These are phyloP conservation scores for Punica granatum DNA, from an alignment of 345 rosid species.

Conservation along the genomic window DNA sequence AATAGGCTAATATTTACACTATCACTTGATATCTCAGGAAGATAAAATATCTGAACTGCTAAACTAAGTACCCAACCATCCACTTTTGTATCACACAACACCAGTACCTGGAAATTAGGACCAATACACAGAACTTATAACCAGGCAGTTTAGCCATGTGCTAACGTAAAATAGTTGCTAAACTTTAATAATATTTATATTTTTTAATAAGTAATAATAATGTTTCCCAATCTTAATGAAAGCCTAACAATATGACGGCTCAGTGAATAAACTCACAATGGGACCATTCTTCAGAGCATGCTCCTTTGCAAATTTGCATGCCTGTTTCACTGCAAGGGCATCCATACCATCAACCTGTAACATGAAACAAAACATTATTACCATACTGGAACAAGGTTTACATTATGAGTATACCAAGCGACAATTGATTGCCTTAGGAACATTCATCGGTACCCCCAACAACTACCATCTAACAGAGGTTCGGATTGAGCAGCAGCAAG, in stretches of 20 bases:
- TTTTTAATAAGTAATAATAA: background rate
- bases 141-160: background rate
- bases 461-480: too few species aligned
- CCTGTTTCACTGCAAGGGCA: constrained; percentile 93
- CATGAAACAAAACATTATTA: constrained; percentile 6
- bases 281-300: constrained; percentile 91
- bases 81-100: background rate
- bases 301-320: constrained; percentile 91
- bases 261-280: constrained; percentile 48
- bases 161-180: too few species aligned
- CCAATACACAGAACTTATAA: background rate
- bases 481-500: too few species aligned
- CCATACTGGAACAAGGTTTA: background rate
- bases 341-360: constrained; percentile 97
- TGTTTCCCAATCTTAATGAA: background rate
- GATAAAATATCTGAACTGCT: background rate
- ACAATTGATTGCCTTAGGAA: background rate
- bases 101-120: background rate
- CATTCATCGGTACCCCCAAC: background rate
- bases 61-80: background rate
- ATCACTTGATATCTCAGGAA: background rate
- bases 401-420: background rate
- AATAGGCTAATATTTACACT: background rate
- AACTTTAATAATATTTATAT: too few species aligned
- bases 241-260: background rate